phyloP scores from a whole-genome alignment of 495 filamentous ascomycete species.

The Cenococcum geophilum region DNA sequence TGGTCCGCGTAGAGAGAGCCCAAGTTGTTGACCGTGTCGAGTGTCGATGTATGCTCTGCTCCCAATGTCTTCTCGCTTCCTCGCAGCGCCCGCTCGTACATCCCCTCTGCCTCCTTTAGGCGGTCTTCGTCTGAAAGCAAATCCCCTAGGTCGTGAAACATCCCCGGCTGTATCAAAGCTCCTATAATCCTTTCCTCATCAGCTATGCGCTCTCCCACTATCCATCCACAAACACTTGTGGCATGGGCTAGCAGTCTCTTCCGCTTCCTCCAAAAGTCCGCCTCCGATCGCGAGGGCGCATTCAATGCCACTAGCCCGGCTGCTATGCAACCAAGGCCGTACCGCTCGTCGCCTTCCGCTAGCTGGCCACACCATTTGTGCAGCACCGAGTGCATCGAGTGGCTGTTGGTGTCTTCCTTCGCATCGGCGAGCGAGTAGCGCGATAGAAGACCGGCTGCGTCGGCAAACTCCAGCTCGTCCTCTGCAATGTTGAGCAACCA shows the following conservation, averaged over 20 bases:
- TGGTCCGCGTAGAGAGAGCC: no score
- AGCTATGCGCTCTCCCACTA: conserved; percentile 7
- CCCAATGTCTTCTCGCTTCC: conserved; percentile 10
- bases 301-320: conserved; percentile 10
- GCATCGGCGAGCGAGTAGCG: conserved; percentile 10
- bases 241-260: conserved; percentile 10
- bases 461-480: conserved; percentile 7
- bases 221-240: conserved; percentile 8
- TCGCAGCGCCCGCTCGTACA: no score
- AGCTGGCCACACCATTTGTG: conserved; percentile 12
- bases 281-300: conserved; percentile 3
- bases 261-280: conserved; percentile 11
- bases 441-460: conserved; percentile 8
- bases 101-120: conserved; percentile 7
- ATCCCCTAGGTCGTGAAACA: conserved; percentile 3
- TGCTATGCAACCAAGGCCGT: conserved; percentile 12
- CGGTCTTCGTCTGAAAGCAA: background rate
- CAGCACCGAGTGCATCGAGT: conserved; percentile 12
- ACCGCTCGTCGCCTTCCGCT: conserved; percentile 11
- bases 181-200: conserved; percentile 6
- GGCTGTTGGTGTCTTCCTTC: conserved; percentile 11
- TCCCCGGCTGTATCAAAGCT: conserved; percentile 7
- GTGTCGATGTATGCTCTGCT: background rate
- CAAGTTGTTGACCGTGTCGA: no score
- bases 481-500: conserved; percentile 10